Evolutionary conservation across 2,329 filamentous ascomycete genomes (phyloP), one percentile per base, ranked within the genome.

Genomic region (Hypoxylon sp.): DNA sequence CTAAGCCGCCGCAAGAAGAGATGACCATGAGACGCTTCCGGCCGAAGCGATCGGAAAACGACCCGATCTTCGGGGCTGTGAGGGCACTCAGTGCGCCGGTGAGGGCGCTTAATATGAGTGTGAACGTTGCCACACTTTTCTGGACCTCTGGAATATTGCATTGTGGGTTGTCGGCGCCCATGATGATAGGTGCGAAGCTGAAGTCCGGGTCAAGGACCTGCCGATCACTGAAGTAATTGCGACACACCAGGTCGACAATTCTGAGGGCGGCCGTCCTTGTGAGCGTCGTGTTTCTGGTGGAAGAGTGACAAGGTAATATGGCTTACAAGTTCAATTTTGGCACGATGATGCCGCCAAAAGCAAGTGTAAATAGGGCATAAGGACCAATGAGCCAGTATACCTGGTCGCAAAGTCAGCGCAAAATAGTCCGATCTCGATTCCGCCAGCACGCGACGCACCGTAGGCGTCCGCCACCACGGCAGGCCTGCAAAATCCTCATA

Each of bases 11-110:
- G 11, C 84, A 75, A 2, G 90, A 90, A 3, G 89, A 85, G 26
- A 94, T 71, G 7, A 88, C 83, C 68, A 98, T 84, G 48, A 97
- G 78, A 43, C 79, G 83, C 55, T 87, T 91, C 37, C 95, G 85
- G 21, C 95, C 95, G 72, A 91, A 90, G 18, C 92, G 85, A 76
- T 99, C 95, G 0, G 93, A 97, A 13, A 97, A 75, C 1, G 90
- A 84, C 0, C 95, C 95, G 2, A 98, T 78, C 66, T 89, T 91
- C 0, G 95, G 95, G 24, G 90, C 90, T 13, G 88, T 87, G 48
- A 97, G 78, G 6, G 93, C 92, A 57, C 92, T 91, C 8, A 97
- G 77, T 1, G 89, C 77, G 0, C 95, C 95, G 2, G 86, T 84
- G 42, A 90, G 82, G 20, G 98, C 79, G 64, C 84, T 91, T 64